A percentile compares a stretch with the other conserved stretches of the same genome.
These are phyloP conservation scores for Cyberlindnera xishuangbannaensis DNA, from an alignment of 805 yeast species.

Conservation along the genomic window DNA sequence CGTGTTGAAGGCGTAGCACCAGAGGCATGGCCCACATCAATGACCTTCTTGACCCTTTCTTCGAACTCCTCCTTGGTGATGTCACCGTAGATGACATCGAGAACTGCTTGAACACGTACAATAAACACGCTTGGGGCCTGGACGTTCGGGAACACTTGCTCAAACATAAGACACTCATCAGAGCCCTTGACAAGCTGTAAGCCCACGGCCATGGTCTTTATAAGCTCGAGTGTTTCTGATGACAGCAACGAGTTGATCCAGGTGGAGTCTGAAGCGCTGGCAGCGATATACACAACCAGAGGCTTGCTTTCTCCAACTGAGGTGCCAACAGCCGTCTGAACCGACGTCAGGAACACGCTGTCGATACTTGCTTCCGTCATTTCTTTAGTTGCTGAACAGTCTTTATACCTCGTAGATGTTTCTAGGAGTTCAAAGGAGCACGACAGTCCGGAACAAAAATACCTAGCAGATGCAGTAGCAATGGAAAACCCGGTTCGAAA, in stretches of 20 bases:
- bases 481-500: too few relatives aligned
- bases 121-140: slow-evolving; percentile 52
- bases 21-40: slow-evolving; percentile 4
- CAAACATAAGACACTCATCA: slow-evolving; percentile 40
- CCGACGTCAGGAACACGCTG: slow-evolving; percentile 24
- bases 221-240: slow-evolving; percentile 13
- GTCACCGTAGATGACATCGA: slow-evolving; percentile 37
- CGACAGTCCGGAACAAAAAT: too few relatives aligned
- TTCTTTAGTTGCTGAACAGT: too few relatives aligned
- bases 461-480: too few relatives aligned
- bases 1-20: slow-evolving; percentile 3
- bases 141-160: slow-evolving; percentile 49
- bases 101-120: slow-evolving; percentile 41
- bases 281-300: slow-evolving; percentile 34
- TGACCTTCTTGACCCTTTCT: slow-evolving; percentile 19
- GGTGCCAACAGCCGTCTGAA: slow-evolving; percentile 34
- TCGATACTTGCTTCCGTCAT: slow-evolving; percentile 4
- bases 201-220: slow-evolving; percentile 31
- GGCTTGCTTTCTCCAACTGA: slow-evolving; percentile 33
- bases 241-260: slow-evolving; percentile 21
- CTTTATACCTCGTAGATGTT: not conserved
- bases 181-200: slow-evolving; percentile 37
- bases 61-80: slow-evolving; percentile 25
- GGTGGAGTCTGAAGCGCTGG: slow-evolving; percentile 12
- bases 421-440: too few relatives aligned